Evolutionary conservation across 352 stramenopile species (phyloP).

Genomic region (Globisporangium cylindrosporum): DNA sequence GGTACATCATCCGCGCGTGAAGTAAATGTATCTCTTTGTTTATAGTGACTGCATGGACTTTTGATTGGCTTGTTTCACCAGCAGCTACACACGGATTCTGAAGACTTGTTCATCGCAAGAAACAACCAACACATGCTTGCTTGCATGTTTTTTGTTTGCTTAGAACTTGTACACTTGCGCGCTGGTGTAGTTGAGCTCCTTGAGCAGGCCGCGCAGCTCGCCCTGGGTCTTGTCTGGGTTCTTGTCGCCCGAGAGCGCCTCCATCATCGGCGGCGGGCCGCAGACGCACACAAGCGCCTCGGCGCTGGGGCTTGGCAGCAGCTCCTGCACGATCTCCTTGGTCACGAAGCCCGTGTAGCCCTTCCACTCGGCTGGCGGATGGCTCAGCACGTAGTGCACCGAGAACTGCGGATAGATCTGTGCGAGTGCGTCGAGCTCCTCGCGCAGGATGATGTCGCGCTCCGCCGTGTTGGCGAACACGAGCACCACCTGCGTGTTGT

Average conservation of each 20-base stretch:
- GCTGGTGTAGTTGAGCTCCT: slow-evolving; percentile 75
- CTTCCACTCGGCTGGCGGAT: slow-evolving; percentile 65
- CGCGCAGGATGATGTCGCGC: slow-evolving; percentile 86
- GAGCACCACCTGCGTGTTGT: slow-evolving; percentile 84
- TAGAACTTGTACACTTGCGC: slow-evolving; percentile 59
- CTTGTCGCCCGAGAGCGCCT: slow-evolving; percentile 86
- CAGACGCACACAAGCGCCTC: slow-evolving; percentile 87
- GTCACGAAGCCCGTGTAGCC: slow-evolving; percentile 69
- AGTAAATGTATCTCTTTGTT: background rate
- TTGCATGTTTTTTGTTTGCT: background rate
- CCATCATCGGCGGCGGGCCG: slow-evolving; percentile 88
- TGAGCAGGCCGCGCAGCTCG: slow-evolving; percentile 80
- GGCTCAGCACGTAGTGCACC: slow-evolving; percentile 70
- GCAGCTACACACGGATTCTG: background rate
- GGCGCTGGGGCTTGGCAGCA: slow-evolving; percentile 57
- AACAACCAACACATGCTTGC: background rate
- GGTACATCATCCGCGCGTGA: background rate
- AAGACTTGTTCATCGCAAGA: background rate
- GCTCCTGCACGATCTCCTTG: slow-evolving; percentile 78
- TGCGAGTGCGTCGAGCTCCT: slow-evolving; percentile 81
- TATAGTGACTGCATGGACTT: background rate
- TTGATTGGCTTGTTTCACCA: background rate
- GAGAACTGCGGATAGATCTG: slow-evolving; percentile 81
- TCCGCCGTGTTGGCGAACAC: slow-evolving; percentile 85
- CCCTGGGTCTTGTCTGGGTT: slow-evolving; percentile 83